Percentiles rank a stretch among this genome's conserved stretches.
phyloP scores from a whole-genome alignment of 2,329 filamentous ascomycete species.

The Fusarium transvaalense region DNA sequence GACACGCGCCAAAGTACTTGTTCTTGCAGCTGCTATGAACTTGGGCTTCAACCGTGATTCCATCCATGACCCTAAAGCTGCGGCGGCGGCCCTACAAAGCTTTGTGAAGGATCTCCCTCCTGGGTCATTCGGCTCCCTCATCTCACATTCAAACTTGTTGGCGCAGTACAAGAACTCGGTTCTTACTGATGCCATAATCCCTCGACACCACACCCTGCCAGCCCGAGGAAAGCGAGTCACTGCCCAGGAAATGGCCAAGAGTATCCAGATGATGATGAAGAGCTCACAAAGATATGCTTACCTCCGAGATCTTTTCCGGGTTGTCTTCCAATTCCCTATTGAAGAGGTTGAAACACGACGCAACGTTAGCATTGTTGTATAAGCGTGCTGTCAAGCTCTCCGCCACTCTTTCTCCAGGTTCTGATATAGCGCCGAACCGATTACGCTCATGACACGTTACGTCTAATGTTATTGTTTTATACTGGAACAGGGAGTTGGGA shows the following conservation, averaged over 20 bases:
- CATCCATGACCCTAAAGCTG: slow-evolving; percentile 59
- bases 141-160: slow-evolving; percentile 78
- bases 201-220: slow-evolving; percentile 59
- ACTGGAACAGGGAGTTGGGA: slow-evolving; percentile 26
- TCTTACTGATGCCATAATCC: slow-evolving; percentile 73
- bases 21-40: slow-evolving; percentile 88
- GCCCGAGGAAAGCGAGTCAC: slow-evolving; percentile 68
- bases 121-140: slow-evolving; percentile 80
- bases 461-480: slow-evolving; percentile 37
- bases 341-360: slow-evolving; percentile 81
- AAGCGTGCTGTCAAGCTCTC: slow-evolving; percentile 8
- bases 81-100: slow-evolving; percentile 70
- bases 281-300: slow-evolving; percentile 78
- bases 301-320: slow-evolving; percentile 82
- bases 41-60: slow-evolving; percentile 78
- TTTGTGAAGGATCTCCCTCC: slow-evolving; percentile 82
- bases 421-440: background rate
- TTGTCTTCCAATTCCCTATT: slow-evolving; percentile 86
- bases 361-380: slow-evolving; percentile 70
- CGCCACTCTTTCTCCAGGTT: background rate
- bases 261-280: slow-evolving; percentile 80
- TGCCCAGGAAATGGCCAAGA: slow-evolving; percentile 83
- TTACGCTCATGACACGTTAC: slow-evolving; percentile 24
- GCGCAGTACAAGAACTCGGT: slow-evolving; percentile 86
- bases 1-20: slow-evolving; percentile 80